phyloP scores from a whole-genome alignment of 2,329 filamentous ascomycete species.

The Helotiales sp. region DNA sequence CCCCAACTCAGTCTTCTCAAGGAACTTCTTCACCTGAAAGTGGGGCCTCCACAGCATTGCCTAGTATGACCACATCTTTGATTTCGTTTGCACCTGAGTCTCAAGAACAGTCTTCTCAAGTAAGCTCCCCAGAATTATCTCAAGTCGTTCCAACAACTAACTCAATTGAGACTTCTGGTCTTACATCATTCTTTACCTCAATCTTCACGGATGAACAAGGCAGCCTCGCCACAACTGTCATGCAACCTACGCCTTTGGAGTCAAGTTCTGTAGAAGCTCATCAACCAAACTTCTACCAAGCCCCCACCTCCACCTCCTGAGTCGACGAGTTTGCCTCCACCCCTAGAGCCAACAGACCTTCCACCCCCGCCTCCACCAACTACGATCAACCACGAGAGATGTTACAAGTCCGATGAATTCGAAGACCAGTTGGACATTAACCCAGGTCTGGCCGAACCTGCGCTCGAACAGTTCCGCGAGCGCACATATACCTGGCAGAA shows the following conservation, averaged over 20 bases:
- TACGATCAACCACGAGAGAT: background rate
- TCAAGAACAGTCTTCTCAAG: background rate
- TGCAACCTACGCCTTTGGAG: background rate
- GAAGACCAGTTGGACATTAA: background rate
- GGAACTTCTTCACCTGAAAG: background rate
- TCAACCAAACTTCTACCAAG: background rate
- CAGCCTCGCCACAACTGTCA: background rate
- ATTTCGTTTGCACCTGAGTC: no score
- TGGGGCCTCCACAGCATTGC: no score
- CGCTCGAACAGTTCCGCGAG: background rate
- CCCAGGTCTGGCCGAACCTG: background rate
- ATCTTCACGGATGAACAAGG: background rate
- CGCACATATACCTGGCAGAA: background rate
- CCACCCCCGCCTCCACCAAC: background rate
- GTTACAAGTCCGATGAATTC: background rate
- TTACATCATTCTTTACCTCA: background rate
- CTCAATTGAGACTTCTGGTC: background rate
- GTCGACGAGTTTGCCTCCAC: background rate
- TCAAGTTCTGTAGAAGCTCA: background rate
- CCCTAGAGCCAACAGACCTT: background rate
- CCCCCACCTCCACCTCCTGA: background rate
- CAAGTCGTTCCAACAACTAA: background rate
- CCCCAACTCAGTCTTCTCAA: background rate
- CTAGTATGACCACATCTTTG: no score
- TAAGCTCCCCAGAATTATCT: background rate